phyloP scores from a whole-genome alignment of 164 flowering plant genomes.

The Taxillus chinensis region DNA sequence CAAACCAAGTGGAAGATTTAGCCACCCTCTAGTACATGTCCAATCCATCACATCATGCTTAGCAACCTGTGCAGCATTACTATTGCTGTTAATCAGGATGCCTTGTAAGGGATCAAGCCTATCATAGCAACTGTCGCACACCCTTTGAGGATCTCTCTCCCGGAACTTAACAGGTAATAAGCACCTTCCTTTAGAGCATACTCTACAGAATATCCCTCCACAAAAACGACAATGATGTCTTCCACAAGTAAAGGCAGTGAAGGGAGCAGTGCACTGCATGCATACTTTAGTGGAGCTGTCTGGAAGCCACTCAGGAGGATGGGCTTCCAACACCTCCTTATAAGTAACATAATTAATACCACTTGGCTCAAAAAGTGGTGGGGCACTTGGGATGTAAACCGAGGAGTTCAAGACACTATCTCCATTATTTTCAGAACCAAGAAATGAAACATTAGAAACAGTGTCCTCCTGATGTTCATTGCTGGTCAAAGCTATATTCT shows the following conservation, averaged over 20 bases:
- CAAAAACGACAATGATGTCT: slow-evolving; percentile 98
- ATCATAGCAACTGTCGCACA: slow-evolving; percentile 87
- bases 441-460: slow-evolving; percentile 55
- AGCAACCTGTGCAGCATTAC: slow-evolving; percentile 79
- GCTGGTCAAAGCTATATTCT: slow-evolving; percentile 24
- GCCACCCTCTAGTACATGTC: slow-evolving; percentile 83
- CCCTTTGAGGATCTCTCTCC: slow-evolving; percentile 90
- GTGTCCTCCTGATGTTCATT: slow-evolving; percentile 16
- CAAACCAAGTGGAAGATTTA: slow-evolving; percentile 81
- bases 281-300: slow-evolving; percentile 67
- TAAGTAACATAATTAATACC: slow-evolving; percentile 45
- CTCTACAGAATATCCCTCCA: slow-evolving; percentile 84
- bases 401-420: slow-evolving; percentile 66
- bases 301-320: slow-evolving; percentile 93
- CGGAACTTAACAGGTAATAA: slow-evolving; percentile 81
- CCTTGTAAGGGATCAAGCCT: slow-evolving; percentile 85
- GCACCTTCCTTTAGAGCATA: slow-evolving; percentile 81
- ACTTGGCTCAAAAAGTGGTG: slow-evolving; percentile 68
- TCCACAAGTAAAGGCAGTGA: slow-evolving; percentile 79
- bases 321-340: slow-evolving; percentile 74
- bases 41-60: slow-evolving; percentile 93
- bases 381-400: slow-evolving; percentile 89
- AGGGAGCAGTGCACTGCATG: slow-evolving; percentile 79
- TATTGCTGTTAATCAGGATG: slow-evolving; percentile 57
- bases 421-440: slow-evolving; percentile 74